Base-by-base conservation (phyloP, 2,329 filamentous ascomycete species). In the Trichoderma atroviride region DNA sequence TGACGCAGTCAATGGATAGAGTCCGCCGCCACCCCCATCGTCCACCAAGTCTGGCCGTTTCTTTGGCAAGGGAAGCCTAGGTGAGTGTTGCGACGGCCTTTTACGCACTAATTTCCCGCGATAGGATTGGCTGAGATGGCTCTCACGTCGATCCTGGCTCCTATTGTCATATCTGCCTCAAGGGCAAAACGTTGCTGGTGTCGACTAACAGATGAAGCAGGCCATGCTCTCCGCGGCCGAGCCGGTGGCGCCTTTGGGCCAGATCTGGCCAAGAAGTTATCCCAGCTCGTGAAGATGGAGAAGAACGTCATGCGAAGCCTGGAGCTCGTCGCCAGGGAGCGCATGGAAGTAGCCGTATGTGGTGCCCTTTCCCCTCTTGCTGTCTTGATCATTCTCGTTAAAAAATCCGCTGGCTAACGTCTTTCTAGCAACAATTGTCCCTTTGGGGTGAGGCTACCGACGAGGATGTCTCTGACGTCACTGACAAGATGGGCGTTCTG, bases 251-350 rank as follows among this genome's bases (percentile, higher is more conserved):
- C 91, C 75, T 94, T 93, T 74, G 88, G 88, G 72, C 88, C 94
- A 69, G 96, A 99, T 77, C 90, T 99, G 70, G 92, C 96, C 70
- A 97, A 97, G 88, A 99, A 99, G 88, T 90, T 99, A 72, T 93
- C 94, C 52, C 93, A 97, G 84, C 88, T 99, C 65, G 96, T 99
- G 73, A 99, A 99, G 89, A 99, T 99, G 96, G 96, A 99, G 85
- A 99, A 99, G 90, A 98, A 99, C 79, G 93, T 97, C 69, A 99
- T 99, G 96, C 93, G 96, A 81, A 97, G 94, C 80, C 90, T 98
- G 87, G 96, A 99, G 80, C 87, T 93, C 61, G 96, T 98, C 66
- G 94, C 94, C 57, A 91, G 94, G 78, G 96, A 99, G 86, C 91
- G 96, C 76, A 98, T 98, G 94, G 96, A 98, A 77, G 95, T 97